Evolutionary conservation across 2,329 filamentous ascomycete species (phyloP).

Genomic region (Aspergillus persii): DNA sequence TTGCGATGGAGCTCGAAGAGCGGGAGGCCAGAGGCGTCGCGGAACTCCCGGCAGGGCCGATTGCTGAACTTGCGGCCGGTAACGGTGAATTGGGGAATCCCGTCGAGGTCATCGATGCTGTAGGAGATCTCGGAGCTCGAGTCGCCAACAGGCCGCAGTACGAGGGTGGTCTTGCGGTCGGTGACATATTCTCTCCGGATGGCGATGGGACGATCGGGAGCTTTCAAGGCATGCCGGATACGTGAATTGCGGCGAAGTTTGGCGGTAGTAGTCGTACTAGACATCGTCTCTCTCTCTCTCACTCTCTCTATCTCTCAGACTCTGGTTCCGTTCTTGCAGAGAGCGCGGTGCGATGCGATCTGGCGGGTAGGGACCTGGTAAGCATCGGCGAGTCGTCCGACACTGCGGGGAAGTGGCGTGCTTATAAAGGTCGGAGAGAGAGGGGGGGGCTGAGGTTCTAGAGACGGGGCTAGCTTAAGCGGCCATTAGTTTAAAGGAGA

Average conservation of each 20-base stretch:
- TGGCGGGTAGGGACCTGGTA: neutral
- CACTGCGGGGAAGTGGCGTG: neutral
- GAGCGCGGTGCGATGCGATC: neutral
- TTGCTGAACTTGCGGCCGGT: conserved; percentile 24
- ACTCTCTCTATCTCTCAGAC: neutral
- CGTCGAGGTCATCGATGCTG: conserved; percentile 21
- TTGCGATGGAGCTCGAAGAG: conserved; percentile 26
- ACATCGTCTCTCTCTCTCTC: neutral
- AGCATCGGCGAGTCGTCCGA: neutral
- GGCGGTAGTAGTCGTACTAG: neutral
- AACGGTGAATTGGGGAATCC: conserved; percentile 23
- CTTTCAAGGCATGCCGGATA: conserved; percentile 14
- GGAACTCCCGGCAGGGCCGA: conserved; percentile 27
- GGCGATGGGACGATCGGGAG: conserved; percentile 19
- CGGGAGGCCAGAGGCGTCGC: conserved; percentile 27
- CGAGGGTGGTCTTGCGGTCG: conserved; percentile 19
- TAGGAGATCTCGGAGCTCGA: conserved; percentile 12
- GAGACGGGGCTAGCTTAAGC: neutral
- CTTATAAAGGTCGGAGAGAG: neutral
- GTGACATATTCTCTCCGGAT: conserved; percentile 25
- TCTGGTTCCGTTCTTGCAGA: neutral
- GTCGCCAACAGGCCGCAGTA: conserved; percentile 22
- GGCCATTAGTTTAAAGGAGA: neutral
- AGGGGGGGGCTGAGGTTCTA: neutral
- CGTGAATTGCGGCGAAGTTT: neutral